These are phyloP conservation scores for Epichloe scottii DNA, from an alignment of 2,329 filamentous ascomycete genomes.

Conservation along the genomic window DNA sequence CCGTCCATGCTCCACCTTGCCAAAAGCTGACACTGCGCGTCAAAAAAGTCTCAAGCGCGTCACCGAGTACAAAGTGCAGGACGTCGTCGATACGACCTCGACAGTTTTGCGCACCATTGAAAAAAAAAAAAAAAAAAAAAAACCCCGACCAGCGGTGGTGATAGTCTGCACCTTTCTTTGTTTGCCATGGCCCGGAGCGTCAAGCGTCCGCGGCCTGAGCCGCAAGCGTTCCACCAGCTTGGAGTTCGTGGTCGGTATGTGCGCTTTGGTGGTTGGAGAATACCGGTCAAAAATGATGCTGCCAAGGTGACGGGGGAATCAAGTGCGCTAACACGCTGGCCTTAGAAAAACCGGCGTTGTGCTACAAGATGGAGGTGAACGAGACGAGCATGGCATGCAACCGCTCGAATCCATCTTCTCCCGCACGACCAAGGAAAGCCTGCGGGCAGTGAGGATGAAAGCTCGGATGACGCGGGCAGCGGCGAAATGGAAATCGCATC, in stretches of 20 bases:
- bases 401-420: slow-evolving; percentile 80
- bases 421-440: slow-evolving; percentile 57
- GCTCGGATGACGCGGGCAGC: slow-evolving; percentile 21
- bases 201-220: slow-evolving; percentile 15
- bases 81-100: background rate
- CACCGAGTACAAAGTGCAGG: background rate
- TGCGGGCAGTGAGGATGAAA: slow-evolving; percentile 14
- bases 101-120: too few species aligned
- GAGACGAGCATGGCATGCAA: slow-evolving; percentile 89
- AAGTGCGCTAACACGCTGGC: slow-evolving; percentile 1
- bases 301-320: background rate
- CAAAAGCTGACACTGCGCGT: background rate
- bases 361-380: slow-evolving; percentile 62
- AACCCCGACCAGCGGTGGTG: background rate
- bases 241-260: slow-evolving; percentile 26
- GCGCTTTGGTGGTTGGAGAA: background rate
- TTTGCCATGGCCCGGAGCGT: slow-evolving; percentile 21
- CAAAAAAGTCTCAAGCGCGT: background rate
- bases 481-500: slow-evolving; percentile 42
- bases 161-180: background rate
- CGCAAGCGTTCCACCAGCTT: slow-evolving; percentile 21
- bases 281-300: background rate
- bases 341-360: slow-evolving; percentile 79
- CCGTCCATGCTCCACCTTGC: background rate
- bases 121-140: too few species aligned